A percentile compares a stretch with the other conserved stretches of the same genome.
Conservation (phyloP, 2,329 filamentous ascomycete species). For the Pestalotiopsis sp. region DNA sequence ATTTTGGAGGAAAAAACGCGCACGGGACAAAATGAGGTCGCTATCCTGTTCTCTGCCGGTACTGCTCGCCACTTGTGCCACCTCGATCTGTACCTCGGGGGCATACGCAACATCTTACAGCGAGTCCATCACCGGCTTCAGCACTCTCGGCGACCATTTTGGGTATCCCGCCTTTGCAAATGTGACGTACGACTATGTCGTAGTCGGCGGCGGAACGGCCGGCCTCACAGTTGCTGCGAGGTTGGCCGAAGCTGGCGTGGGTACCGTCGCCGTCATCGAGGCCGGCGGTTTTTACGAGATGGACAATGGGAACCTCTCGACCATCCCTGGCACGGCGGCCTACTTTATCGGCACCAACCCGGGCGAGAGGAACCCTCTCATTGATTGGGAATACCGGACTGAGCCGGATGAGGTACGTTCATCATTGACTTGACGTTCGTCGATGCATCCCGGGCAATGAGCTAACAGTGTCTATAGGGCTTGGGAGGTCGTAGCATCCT, state of each 20-base stretch:
- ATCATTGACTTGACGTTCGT: not conserved
- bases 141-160: not conserved
- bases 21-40: not conserved
- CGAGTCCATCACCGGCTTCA: not conserved
- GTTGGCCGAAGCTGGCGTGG: constrained; percentile 12
- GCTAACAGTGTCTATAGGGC: not conserved
- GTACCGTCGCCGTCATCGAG: constrained; percentile 17
- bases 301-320: constrained; percentile 4
- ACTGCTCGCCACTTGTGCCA: not conserved
- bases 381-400: constrained; percentile 29
- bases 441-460: not conserved
- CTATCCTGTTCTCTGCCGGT: not conserved
- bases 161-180: not conserved
- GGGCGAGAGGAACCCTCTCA: constrained; percentile 24
- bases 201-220: constrained; percentile 16
- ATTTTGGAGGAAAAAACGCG: not conserved
- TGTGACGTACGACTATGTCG: constrained; percentile 16
- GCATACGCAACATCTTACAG: not conserved
- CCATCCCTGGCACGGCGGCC: constrained; percentile 1
- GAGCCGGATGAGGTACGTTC: not conserved
- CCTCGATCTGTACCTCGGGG: not conserved
- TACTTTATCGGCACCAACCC: constrained; percentile 20
- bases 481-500: not conserved
- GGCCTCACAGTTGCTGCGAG: constrained; percentile 11
- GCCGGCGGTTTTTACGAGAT: constrained; percentile 16